Evolutionary conservation across 176 grass and related monocot genomes (phyloP), one percentile per base, ranked within the genome.

Genomic region (Panicum miliaceum): DNA sequence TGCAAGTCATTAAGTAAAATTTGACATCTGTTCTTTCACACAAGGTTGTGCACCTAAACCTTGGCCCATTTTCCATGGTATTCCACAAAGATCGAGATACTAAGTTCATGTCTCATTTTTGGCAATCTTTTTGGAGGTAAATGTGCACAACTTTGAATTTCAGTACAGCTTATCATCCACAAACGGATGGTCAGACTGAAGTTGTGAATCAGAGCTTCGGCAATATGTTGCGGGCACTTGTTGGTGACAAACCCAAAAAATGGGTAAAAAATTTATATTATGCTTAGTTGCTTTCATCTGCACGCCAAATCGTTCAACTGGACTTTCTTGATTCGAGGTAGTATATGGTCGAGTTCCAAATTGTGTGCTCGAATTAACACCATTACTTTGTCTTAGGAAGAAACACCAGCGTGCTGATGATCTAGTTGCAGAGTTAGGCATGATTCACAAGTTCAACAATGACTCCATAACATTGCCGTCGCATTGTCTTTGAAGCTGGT

Each of bases 191-290:
- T 8, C 40, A 42, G 8, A 42, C 4, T 0, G 40, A 80, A 6
- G 62, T 80, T 1, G 77, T 80, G 16, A 80, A 66, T 23, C 3
- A 12, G 9, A 80, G 26, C 11, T 67, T 80, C 2, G 18, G 45
- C 4, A 80, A 80, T 15, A 14, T 67, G 62, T 52, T 80, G 46
- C 0, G 60, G 16, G 18, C 77, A 1, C 77, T 80, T 52, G 78
- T 67, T 15, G 78, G 62, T 52, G 78, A 81, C 3, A 81, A 68
- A 20, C 79, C 43, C 38, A 80, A 67, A 37, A 37, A 80, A n/a
- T 76, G 73, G 78, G 78, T 67, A 11, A 5, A 35, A 16, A 27
- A 56, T 26, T 25, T 81, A 13, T 18, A 32, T 4, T 65, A 40
- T 56, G 79, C 48, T 7, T 48, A 81, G 19, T 54, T 40, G 12